These are phyloP conservation scores for Roridomyces roridus DNA, from an alignment of 768 basidiomycete genomes.

Conservation along the genomic window DNA sequence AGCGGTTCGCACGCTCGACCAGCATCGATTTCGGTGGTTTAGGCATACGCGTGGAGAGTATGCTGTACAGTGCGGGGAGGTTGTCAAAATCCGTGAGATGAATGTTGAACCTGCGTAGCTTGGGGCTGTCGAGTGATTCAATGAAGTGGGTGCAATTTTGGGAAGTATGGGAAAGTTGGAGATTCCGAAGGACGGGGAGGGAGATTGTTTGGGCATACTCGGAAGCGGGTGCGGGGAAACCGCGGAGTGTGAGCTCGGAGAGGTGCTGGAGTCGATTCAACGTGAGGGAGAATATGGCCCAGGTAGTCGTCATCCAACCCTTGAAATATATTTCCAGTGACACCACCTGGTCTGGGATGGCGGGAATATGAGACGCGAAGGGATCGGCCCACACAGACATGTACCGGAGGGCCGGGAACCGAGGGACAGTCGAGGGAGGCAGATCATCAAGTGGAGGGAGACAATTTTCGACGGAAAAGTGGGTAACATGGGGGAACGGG, in stretches of 20 bases:
- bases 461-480: conserved; percentile 3
- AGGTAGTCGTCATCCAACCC: too few relatives aligned
- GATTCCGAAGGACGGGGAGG: neutral
- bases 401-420: too few relatives aligned
- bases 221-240: too few relatives aligned
- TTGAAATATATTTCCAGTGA: too few relatives aligned
- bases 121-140: neutral
- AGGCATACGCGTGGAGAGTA: neutral
- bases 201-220: neutral
- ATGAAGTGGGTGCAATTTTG: neutral
- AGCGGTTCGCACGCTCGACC: neutral
- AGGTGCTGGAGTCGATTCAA: too few relatives aligned
- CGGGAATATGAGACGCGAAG: too few relatives aligned
- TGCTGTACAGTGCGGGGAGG: neutral
- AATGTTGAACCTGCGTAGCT: neutral
- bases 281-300: too few relatives aligned
- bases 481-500: neutral
- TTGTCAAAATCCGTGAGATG: neutral
- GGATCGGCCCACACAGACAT: too few relatives aligned
- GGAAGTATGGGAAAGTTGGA: neutral
- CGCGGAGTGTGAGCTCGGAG: too few relatives aligned
- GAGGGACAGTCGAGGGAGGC: too few relatives aligned
- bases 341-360: too few relatives aligned
- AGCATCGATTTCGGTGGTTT: conserved; percentile 1
- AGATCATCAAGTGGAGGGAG: too few relatives aligned